These are phyloP conservation scores for Volvox africanus DNA, from an alignment of 139 green algal genomes.

Conservation along the genomic window DNA sequence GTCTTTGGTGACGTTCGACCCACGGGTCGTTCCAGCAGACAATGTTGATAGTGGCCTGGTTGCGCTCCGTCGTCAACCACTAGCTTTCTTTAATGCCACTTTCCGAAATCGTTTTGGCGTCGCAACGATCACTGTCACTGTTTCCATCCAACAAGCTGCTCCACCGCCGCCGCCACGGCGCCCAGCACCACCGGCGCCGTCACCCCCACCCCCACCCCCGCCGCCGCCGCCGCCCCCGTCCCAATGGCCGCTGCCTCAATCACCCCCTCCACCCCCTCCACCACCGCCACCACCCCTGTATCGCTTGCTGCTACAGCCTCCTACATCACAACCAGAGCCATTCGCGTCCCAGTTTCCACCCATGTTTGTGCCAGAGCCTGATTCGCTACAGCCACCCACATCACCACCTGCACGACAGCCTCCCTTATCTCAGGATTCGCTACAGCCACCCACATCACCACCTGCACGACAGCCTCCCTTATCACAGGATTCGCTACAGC, in stretches of 20 bases:
- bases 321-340: neutral
- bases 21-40: neutral
- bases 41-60: neutral
- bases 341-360: neutral
- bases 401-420: neutral
- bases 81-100: neutral
- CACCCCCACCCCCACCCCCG: neutral
- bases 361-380: neutral
- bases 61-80: neutral
- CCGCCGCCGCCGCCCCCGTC: neutral
- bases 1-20: neutral
- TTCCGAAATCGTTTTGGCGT: neutral
- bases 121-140: neutral
- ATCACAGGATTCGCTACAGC: neutral
- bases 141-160: neutral
- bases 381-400: neutral
- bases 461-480: neutral
- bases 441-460: neutral
- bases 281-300: neutral
- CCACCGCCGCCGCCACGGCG: neutral
- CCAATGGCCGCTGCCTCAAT: neutral
- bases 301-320: neutral
- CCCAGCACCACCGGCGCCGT: neutral
- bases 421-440: neutral
- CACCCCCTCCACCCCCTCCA: neutral